Evolutionary conservation across 441 rosid genomes (phyloP).

Genomic region (Adansonia rubrostipa): DNA sequence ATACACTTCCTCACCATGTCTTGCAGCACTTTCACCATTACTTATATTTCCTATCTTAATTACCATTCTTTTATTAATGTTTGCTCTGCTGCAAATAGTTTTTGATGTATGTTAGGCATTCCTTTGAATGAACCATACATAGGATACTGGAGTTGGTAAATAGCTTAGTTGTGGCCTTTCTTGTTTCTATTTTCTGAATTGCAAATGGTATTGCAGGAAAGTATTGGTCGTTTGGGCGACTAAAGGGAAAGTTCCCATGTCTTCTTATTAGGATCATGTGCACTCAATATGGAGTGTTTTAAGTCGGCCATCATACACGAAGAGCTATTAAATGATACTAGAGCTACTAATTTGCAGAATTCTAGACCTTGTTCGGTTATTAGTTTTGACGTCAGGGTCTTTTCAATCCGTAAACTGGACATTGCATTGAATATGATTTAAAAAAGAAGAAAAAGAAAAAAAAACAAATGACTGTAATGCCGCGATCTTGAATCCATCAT

Average conservation of each 20-base stretch:
- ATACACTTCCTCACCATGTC: background rate
- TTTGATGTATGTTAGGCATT: conserved; percentile 1
- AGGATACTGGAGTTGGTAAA: conserved; percentile 37
- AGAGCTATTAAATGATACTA: conserved; percentile 36
- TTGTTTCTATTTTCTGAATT: conserved; percentile 41
- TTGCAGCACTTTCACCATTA: background rate
- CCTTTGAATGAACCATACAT: conserved; percentile 27
- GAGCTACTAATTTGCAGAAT: conserved; percentile 32
- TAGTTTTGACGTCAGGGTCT: conserved; percentile 24
- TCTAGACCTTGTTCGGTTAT: conserved; percentile 29
- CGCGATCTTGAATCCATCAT: conserved; percentile 18
- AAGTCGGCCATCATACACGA: conserved; percentile 28
- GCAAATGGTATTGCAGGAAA: conserved; percentile 58
- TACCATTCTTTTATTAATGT: conserved; percentile 17
- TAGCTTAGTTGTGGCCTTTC: conserved; percentile 38
- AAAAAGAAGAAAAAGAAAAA: background rate
- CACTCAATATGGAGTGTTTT: conserved; percentile 37
- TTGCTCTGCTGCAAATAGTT: conserved; percentile 16
- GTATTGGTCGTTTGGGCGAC: conserved; percentile 41
- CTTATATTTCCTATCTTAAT: conserved; percentile 18
- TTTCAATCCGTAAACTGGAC: conserved; percentile 21
- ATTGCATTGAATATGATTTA: background rate
- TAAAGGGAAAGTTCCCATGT: conserved; percentile 41
- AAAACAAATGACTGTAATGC: background rate
- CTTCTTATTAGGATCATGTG: conserved; percentile 41